A percentile compares a stretch with the other conserved stretches of the same genome.
phyloP scores from a whole-genome alignment of 116 monocot genomes.

The Papilionanthe hybrid region DNA sequence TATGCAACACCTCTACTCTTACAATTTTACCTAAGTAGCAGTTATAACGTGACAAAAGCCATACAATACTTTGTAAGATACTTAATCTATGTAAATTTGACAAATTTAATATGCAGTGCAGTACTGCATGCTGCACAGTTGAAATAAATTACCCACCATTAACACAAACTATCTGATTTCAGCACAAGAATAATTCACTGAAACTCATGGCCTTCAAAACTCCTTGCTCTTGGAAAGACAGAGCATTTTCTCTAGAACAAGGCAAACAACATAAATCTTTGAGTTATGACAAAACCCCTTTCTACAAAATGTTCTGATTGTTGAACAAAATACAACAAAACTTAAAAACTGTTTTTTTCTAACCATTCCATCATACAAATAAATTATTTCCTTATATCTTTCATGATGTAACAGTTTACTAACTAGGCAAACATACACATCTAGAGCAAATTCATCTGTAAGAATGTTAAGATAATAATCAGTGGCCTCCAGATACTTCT shows the following conservation, averaged over 20 bases:
- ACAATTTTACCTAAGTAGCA: too few species aligned
- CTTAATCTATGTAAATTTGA: not conserved
- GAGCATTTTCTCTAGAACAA: slow-evolving; percentile 41
- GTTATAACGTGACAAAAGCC: too few species aligned
- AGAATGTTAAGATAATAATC: slow-evolving; percentile 17
- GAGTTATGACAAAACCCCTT: slow-evolving; percentile 26
- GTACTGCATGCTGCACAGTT: not conserved
- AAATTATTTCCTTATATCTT: slow-evolving; percentile 24
- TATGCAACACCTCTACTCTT: too few species aligned
- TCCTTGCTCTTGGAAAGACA: not conserved
- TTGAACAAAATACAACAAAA: not conserved
- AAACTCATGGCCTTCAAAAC: not conserved
- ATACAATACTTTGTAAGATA: not conserved
- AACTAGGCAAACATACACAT: slow-evolving; percentile 14
- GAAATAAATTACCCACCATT: not conserved
- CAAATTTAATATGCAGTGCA: not conserved
- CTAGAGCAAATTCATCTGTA: slow-evolving; percentile 9
- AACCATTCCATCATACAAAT: slow-evolving; percentile 27
- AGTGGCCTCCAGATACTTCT: slow-evolving; percentile 30
- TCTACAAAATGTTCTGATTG: slow-evolving; percentile 30
- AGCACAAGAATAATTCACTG: not conserved
- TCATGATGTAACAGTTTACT: slow-evolving; percentile 14
- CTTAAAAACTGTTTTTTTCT: not conserved
- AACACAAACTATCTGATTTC: not conserved
- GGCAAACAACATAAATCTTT: slow-evolving; percentile 26